phyloP scores from a whole-genome alignment of 768 basidiomycete genomes.

The Mycena epipterygia region DNA sequence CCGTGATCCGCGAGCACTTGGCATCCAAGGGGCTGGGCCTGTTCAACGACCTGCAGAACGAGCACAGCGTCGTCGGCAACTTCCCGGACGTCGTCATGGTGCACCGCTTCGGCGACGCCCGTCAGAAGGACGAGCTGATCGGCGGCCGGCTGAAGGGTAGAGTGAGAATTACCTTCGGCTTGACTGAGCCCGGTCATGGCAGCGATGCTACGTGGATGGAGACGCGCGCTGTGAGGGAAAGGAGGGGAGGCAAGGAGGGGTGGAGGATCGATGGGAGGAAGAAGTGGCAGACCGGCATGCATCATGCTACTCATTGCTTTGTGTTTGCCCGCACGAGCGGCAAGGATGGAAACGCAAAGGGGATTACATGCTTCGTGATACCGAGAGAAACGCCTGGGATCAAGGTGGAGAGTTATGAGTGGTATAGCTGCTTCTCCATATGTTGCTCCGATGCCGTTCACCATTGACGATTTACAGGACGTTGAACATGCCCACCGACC shows the following conservation, averaged over 20 bases:
- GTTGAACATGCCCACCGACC: slow-evolving; percentile 32
- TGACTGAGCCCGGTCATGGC: slow-evolving; percentile 27
- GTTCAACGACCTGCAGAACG: slow-evolving; percentile 31
- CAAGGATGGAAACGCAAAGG: slow-evolving; percentile 22
- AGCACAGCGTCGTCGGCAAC: slow-evolving; percentile 31
- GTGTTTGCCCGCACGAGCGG: slow-evolving; percentile 31
- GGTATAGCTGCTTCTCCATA: slow-evolving; percentile 10
- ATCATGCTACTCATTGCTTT: slow-evolving; percentile 28
- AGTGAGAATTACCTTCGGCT: slow-evolving; percentile 24
- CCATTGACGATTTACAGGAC: slow-evolving; percentile 22
- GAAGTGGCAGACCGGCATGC: slow-evolving; percentile 29
- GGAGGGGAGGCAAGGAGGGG: slow-evolving; percentile 13
- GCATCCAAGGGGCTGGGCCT: slow-evolving; percentile 25
- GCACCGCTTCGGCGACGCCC: slow-evolving; percentile 19
- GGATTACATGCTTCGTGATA: slow-evolving; percentile 28
- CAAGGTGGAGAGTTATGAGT: slow-evolving; percentile 30
- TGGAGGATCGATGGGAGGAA: slow-evolving; percentile 27
- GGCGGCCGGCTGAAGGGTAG: slow-evolving; percentile 25
- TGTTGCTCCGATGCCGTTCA: slow-evolving; percentile 12
- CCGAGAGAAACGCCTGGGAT: slow-evolving; percentile 20
- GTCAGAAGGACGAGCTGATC: slow-evolving; percentile 31
- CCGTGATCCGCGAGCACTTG: slow-evolving; percentile 28
- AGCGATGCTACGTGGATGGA: slow-evolving; percentile 33
- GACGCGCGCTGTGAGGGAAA: slow-evolving; percentile 21
- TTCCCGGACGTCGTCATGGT: slow-evolving; percentile 31